phyloP scores from a whole-genome alignment of 306 rosid species.

The Crotalaria pallida region DNA sequence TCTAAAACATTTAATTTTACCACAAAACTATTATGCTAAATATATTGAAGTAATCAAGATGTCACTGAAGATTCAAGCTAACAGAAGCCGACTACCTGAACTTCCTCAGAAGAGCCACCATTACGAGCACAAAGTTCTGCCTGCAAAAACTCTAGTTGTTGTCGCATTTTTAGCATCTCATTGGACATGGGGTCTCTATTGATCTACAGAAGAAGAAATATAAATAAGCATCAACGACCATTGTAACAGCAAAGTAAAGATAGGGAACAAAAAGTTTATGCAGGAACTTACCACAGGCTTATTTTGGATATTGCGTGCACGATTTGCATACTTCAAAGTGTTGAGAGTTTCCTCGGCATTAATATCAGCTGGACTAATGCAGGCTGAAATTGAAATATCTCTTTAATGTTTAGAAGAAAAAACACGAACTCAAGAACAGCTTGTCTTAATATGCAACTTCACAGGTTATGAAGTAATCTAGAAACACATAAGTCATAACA shows the following conservation, averaged over 20 bases:
- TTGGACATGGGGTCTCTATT: slow-evolving; percentile 98
- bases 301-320: slow-evolving; percentile 96
- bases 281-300: slow-evolving; percentile 87
- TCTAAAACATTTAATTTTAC: slow-evolving; percentile 14
- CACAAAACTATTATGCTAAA: slow-evolving; percentile 1
- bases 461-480: slow-evolving; percentile 6
- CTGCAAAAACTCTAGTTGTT: slow-evolving; percentile 85
- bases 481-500: neutral
- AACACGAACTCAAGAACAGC: slow-evolving; percentile 2
- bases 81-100: slow-evolving; percentile 59
- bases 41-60: neutral
- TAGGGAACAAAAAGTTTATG: neutral
- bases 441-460: slow-evolving; percentile 6
- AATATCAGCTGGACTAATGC: slow-evolving; percentile 99
- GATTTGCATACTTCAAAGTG: slow-evolving; percentile 98
- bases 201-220: slow-evolving; percentile 44
- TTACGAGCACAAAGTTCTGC: slow-evolving; percentile 97
- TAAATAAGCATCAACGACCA: slow-evolving; percentile 10
- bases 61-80: slow-evolving; percentile 2
- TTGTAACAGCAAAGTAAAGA: slow-evolving; percentile 18
- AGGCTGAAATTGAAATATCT: slow-evolving; percentile 53
- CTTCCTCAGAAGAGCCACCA: slow-evolving; percentile 88
- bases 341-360: slow-evolving; percentile 99
- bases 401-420: slow-evolving; percentile 26
- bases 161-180: slow-evolving; percentile 99